phyloP scores from a whole-genome alignment of 805 yeast species.

The Cyberlindnera samutprakarnensis region DNA sequence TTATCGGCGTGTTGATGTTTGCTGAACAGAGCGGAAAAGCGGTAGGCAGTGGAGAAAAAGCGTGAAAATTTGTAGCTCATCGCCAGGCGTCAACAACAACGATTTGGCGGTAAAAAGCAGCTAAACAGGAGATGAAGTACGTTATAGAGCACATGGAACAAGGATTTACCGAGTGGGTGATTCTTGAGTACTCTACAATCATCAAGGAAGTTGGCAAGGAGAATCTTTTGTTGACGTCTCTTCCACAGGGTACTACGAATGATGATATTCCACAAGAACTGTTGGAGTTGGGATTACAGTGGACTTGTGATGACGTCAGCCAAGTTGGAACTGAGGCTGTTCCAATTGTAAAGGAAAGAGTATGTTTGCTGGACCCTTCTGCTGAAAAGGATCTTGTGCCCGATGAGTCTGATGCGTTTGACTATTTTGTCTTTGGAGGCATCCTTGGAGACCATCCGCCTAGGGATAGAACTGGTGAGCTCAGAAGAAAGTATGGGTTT shows the following conservation, averaged over 20 bases:
- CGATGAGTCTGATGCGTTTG: conserved; percentile 55
- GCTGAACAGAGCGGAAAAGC: no score
- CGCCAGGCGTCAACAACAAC: no score
- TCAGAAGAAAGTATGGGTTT: conserved; percentile 73
- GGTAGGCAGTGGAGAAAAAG: no score
- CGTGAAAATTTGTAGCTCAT: no score
- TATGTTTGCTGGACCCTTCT: conserved; percentile 85
- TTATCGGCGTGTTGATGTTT: no score
- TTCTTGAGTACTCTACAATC: conserved; percentile 77
- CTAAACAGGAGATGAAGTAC: conserved; percentile 55
- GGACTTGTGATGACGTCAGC: conserved; percentile 72
- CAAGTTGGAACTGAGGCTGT: conserved; percentile 28
- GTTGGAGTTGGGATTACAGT: conserved; percentile 56
- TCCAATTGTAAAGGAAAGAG: conserved; percentile 44
- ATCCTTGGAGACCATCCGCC: conserved; percentile 90
- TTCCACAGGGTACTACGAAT: conserved; percentile 56
- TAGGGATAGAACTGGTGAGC: conserved; percentile 87
- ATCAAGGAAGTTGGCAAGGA: conserved; percentile 74
- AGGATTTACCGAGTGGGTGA: conserved; percentile 95
- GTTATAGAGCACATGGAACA: conserved; percentile 96
- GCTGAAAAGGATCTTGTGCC: conserved; percentile 73
- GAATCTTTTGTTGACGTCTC: conserved; percentile 69
- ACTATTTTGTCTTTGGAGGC: conserved; percentile 94
- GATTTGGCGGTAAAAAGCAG: neutral
- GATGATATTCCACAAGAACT: conserved; percentile 58